Percentiles rank a stretch among this genome's conserved stretches.
These are phyloP conservation scores for Tricholoma sp. DNA, from an alignment of 768 basidiomycete species.

Conservation along the genomic window DNA sequence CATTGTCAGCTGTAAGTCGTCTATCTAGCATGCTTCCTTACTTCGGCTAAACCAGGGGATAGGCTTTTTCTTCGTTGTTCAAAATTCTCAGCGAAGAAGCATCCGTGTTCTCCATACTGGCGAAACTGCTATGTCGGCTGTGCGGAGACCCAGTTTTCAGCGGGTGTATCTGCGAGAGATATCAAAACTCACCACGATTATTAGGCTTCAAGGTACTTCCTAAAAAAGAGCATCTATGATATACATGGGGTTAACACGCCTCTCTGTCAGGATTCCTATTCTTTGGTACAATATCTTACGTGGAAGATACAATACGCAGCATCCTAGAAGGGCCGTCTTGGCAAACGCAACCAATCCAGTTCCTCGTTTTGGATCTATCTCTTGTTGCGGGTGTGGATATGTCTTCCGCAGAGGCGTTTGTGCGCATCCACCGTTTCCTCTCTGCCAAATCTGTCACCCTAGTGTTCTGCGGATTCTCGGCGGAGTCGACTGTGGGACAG, in stretches of 20 bases:
- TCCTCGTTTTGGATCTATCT: slow-evolving; percentile 84
- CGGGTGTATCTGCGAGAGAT: slow-evolving; percentile 89
- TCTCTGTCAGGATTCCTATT: slow-evolving; percentile 67
- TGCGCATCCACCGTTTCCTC: slow-evolving; percentile 81
- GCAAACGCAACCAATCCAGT: slow-evolving; percentile 74
- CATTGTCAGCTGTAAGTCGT: slow-evolving; percentile 73
- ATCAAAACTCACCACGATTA: slow-evolving; percentile 83
- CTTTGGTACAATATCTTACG: slow-evolving; percentile 88
- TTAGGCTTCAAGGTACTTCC: slow-evolving; percentile 72
- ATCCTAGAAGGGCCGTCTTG: slow-evolving; percentile 70
- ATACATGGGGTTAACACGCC: too few relatives aligned
- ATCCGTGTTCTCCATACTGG: slow-evolving; percentile 84
- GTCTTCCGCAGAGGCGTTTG: slow-evolving; percentile 93
- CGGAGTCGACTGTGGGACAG: slow-evolving; percentile 59
- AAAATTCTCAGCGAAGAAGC: slow-evolving; percentile 81
- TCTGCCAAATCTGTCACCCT: slow-evolving; percentile 72
- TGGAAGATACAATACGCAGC: slow-evolving; percentile 81
- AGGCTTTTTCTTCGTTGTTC: slow-evolving; percentile 97
- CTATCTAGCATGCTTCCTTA: not conserved
- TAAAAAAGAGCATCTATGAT: not conserved
- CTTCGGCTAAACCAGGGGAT: not conserved
- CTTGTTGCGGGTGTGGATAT: slow-evolving; percentile 90
- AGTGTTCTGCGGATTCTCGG: slow-evolving; percentile 80
- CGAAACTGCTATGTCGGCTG: slow-evolving; percentile 82
- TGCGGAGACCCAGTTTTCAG: slow-evolving; percentile 84